Evolutionary conservation across 768 basidiomycete genomes (phyloP).

Genomic region (Boletus fagicola): DNA sequence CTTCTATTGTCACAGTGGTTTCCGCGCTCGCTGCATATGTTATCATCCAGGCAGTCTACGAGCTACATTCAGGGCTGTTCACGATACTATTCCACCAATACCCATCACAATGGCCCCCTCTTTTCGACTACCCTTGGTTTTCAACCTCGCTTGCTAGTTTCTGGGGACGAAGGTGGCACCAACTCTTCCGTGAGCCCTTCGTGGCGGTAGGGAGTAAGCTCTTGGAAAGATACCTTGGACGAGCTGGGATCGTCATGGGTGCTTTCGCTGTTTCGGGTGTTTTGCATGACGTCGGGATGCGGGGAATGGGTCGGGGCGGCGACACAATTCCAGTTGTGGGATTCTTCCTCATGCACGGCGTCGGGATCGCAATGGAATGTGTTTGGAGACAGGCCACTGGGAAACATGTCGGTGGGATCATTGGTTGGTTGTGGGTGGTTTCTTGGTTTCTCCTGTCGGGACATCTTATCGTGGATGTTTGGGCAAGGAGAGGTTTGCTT

Average conservation of each 20-base stretch:
- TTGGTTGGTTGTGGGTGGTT: conserved; percentile 52
- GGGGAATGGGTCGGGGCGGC: conserved; percentile 54
- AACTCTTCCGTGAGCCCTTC: conserved; percentile 59
- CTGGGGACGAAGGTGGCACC: conserved; percentile 68
- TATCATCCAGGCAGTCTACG: conserved; percentile 44
- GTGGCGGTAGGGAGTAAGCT: conserved; percentile 48
- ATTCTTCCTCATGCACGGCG: conserved; percentile 58
- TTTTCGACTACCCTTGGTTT: conserved; percentile 56
- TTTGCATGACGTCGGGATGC: conserved; percentile 56
- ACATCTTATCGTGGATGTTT: conserved; percentile 46
- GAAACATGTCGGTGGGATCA: conserved; percentile 43
- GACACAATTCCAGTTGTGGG: conserved; percentile 43
- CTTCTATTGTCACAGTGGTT: conserved; percentile 42
- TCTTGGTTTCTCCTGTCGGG: conserved; percentile 50
- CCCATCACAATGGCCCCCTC: conserved; percentile 59
- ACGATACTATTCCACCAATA: conserved; percentile 47
- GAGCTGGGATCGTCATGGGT: conserved; percentile 51
- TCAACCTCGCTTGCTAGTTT: conserved; percentile 59
- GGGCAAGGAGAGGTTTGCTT: conserved; percentile 25
- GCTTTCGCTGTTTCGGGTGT: conserved; percentile 58
- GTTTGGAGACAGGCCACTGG: conserved; percentile 46
- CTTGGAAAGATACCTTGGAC: conserved; percentile 43
- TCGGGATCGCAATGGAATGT: conserved; percentile 51
- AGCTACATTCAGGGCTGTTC: conserved; percentile 42
- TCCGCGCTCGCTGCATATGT: conserved; percentile 46